Evolutionary conservation across 768 basidiomycete species (phyloP), one percentile per base, ranked within the genome.

Genomic region (Suillus discolor): DNA sequence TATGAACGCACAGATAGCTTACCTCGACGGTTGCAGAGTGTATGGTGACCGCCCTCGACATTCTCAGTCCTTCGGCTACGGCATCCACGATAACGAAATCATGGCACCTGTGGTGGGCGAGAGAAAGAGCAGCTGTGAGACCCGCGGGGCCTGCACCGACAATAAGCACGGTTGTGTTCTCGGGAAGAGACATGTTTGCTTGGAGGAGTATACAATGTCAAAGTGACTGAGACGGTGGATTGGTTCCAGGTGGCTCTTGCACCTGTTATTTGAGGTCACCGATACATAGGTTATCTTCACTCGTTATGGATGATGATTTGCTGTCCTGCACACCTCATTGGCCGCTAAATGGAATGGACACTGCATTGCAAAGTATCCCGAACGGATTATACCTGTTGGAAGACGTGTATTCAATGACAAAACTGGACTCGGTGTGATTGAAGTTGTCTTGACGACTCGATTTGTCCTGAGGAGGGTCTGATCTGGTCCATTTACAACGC

Each of bases 71-170:
- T 42, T 73, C 49, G 38, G 57, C 54, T 3, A 66, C 42, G 28
- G 71, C 74, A 60, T 84, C 82, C 18, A 84, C 80, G 12, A 83
- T 73, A 18, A 78, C 65, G 74, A 84, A 60, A 4, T 57, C 57
- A 39, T 38, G 23, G 31, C 15, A 57, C 15, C 2, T 3, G 13
- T 84, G 78, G 15, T 80, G 74, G 12, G 75, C 70, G 9, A 87
- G 80, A n/a, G 84, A 79, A 23, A 85, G 69, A 25, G 84, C 84
- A 51, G 78, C 72, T 0, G 82, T 75, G 60, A 86, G 79, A 6
- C 85, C 85, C 0, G 78, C 70, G 28, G 85, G 85, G 23, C 85
- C 85, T 25, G 82, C 83, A 34, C 84, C 85, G 13, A 86, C 80
- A 34, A 87, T 77, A 57, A 85, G 79, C 36, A 85, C 72, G 23